phyloP scores from a whole-genome alignment of 2,329 filamentous ascomycete species.

The Sporothrix inflata region DNA sequence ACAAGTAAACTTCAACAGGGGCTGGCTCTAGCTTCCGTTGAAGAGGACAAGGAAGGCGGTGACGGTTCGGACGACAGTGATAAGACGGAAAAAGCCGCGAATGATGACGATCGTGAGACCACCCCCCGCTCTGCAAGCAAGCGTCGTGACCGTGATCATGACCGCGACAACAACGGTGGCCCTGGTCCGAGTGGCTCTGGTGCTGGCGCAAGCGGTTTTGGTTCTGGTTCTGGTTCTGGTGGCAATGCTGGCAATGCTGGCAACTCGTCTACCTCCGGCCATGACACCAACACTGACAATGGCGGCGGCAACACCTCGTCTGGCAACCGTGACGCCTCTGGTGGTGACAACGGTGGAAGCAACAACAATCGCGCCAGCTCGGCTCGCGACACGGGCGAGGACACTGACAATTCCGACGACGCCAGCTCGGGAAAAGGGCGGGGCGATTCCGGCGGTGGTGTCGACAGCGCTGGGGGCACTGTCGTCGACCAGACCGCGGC shows the following conservation, averaged over 20 bases:
- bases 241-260: background rate
- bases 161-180: background rate
- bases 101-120: background rate
- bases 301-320: too few relatives aligned
- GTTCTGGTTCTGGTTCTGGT: background rate
- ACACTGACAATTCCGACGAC: too few relatives aligned
- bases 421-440: background rate
- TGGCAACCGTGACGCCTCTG: too few relatives aligned
- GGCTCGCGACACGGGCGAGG: too few relatives aligned
- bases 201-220: background rate
- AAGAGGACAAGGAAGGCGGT: background rate
- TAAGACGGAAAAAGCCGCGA: background rate
- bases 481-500: background rate
- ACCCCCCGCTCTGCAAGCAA: background rate
- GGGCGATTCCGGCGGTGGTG: constrained; percentile 1
- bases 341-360: too few relatives aligned
- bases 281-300: too few relatives aligned
- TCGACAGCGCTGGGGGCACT: background rate
- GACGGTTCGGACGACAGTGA: background rate
- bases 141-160: too few relatives aligned
- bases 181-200: background rate
- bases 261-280: background rate
- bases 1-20: background rate
- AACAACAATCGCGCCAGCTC: too few relatives aligned
- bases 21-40: background rate